Evolutionary conservation across 768 basidiomycete species (phyloP).

Genomic region (Leccinum uliginosum): DNA sequence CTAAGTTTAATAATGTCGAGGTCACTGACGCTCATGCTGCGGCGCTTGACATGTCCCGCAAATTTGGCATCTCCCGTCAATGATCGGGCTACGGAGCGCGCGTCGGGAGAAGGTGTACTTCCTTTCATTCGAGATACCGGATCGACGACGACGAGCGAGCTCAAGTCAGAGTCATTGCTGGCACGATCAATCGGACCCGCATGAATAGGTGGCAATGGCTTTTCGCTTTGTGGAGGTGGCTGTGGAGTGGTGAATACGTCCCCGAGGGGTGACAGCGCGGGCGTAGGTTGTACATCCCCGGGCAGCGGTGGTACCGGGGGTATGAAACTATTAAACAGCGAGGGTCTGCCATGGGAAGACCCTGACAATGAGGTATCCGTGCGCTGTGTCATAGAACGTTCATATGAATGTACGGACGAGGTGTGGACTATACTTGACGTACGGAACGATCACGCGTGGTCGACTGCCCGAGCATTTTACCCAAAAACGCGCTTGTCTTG

Average conservation of each 20-base stretch:
- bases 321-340: constrained; percentile 35
- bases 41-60: constrained; percentile 43
- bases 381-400: constrained; percentile 42
- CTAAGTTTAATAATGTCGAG: constrained; percentile 49
- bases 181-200: constrained; percentile 30
- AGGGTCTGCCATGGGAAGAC: constrained; percentile 23
- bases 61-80: constrained; percentile 25
- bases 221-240: constrained; percentile 38
- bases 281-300: constrained; percentile 34
- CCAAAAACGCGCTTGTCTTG: constrained; percentile 78
- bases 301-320: constrained; percentile 49
- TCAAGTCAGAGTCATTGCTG: constrained; percentile 46
- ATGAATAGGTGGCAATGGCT: constrained; percentile 63
- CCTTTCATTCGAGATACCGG: constrained; percentile 38
- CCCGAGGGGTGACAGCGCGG: constrained; percentile 41
- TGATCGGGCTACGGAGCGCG: constrained; percentile 25
- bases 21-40: constrained; percentile 73
- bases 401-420: constrained; percentile 11
- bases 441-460: constrained; percentile 69
- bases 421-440: constrained; percentile 22
- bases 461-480: constrained; percentile 70
- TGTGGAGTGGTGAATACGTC: constrained; percentile 47
- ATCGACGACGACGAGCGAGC: constrained; percentile 56
- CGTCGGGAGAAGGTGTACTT: constrained; percentile 30
- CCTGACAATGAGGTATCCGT: constrained; percentile 43